These are phyloP conservation scores for Ricinus communis DNA, from an alignment of 345 rosid species.

Conservation along the genomic window DNA sequence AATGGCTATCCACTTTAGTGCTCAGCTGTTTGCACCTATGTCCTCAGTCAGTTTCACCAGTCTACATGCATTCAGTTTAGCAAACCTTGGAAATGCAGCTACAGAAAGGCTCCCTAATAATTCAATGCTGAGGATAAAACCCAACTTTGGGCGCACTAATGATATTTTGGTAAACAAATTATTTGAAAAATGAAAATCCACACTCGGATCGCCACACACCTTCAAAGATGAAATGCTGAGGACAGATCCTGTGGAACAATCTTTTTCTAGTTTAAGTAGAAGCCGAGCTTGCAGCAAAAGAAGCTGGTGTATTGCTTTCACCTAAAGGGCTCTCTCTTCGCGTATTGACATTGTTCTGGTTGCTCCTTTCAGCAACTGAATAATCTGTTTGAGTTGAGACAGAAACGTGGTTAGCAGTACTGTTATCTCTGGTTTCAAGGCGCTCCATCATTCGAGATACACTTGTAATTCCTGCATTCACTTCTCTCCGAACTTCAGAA, in stretches of 20 bases:
- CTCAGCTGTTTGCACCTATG: no score
- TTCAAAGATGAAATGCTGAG: conserved; percentile 52
- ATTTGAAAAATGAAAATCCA: background rate
- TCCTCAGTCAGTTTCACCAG: no score
- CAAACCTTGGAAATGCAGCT: no score
- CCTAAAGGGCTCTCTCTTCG: conserved; percentile 25
- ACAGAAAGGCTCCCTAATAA: no score
- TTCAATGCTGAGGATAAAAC: no score
- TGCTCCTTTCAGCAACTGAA: conserved; percentile 31
- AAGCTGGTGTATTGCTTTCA: conserved; percentile 28
- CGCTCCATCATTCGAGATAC: conserved; percentile 34
- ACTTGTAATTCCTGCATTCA: conserved; percentile 29
- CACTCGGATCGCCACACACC: conserved; percentile 26
- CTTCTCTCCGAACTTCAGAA: conserved; percentile 32
- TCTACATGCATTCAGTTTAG: no score
- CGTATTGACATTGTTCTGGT: conserved; percentile 25
- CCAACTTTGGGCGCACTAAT: background rate
- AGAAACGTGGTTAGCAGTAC: conserved; percentile 26
- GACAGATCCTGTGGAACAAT: conserved; percentile 32
- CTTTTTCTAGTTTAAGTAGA: conserved; percentile 28
- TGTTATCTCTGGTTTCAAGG: conserved; percentile 39
- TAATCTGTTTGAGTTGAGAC: conserved; percentile 27
- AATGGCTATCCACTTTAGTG: no score
- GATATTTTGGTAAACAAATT: background rate
- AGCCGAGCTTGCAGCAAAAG: conserved; percentile 34